Base-by-base conservation (phyloP, 2,329 filamentous ascomycete genomes). In the Pseudogymnoascus sp. region DNA sequence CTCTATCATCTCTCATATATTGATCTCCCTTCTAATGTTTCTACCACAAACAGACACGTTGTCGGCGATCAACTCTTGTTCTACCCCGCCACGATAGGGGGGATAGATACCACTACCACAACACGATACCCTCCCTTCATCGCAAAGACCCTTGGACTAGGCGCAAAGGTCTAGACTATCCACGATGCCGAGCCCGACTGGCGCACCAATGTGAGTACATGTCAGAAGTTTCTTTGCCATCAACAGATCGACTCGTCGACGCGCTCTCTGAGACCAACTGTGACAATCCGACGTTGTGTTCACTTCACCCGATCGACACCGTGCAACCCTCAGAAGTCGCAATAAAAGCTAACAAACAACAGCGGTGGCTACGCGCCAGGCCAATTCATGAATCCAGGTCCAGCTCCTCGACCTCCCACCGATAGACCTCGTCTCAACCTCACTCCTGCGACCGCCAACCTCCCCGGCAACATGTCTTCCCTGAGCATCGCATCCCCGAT, bases 361-460 rank as follows among this genome's bases (percentile, higher is more conserved):
- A 61, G 60, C 34, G 60, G 60, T 43, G 60, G 60, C 71, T 88
- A 86, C 73, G 78, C 83, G 45, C 79, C 80, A 68, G 84, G 81
- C 71, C 85, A 87, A 76, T 98, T 98, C 80, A 96, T 98, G 90
- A 98, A 98, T 77, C 92, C 95, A 67, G 92, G 95, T 69, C 93
- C 95, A 71, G 93, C 95, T 70, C 95, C 95, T 69, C 89, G 90
- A 72, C 93, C 95, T 66, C 95, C 93, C 19, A 88, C 84, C 66
- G 90, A 95, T 73, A 86, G 90, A 72, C 90, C 92, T 66, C 88
- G 90, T 73, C 85, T 96, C 69, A 87, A 88, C 71, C 83, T 96
- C 66, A 92, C 90, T 45, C 92, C 88, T 67, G 90, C 85, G 74
- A 84, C 86, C 67, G 79, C 80, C 71, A 90, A 87, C 74, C 81